phyloP scores from a whole-genome alignment of 1,139 yeast species.

The Wickerhamiella infanticola region DNA sequence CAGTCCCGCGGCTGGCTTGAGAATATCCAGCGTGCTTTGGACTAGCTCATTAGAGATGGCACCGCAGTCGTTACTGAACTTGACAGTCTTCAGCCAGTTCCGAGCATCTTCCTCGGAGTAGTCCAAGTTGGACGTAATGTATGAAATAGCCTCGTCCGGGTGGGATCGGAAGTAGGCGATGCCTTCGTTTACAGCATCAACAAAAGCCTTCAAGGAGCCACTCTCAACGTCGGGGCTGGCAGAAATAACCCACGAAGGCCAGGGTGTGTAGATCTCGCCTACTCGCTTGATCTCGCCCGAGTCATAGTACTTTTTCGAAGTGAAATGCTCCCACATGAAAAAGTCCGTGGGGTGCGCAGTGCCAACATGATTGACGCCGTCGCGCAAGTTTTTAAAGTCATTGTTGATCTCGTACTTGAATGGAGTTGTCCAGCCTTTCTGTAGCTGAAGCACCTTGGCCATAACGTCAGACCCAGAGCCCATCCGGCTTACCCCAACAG shows the following conservation, averaged over 20 bases:
- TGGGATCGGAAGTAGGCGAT: slow-evolving; percentile 45
- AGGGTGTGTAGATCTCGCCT: slow-evolving; percentile 85
- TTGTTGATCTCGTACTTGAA: slow-evolving; percentile 41
- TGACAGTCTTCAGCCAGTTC: slow-evolving; percentile 67
- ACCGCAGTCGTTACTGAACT: slow-evolving; percentile 38
- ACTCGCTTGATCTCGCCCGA: slow-evolving; percentile 60
- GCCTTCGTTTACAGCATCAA: slow-evolving; percentile 48
- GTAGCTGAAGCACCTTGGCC: slow-evolving; percentile 69
- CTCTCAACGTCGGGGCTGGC: slow-evolving; percentile 28
- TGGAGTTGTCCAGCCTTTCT: slow-evolving; percentile 28
- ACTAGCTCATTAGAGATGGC: slow-evolving; percentile 37
- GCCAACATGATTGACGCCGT: slow-evolving; percentile 49
- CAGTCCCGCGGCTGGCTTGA: slow-evolving; percentile 45
- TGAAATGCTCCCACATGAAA: slow-evolving; percentile 92
- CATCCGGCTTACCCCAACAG: slow-evolving; percentile 72
- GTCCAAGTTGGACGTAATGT: slow-evolving; percentile 53
- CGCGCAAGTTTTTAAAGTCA: slow-evolving; percentile 61
- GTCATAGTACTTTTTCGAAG: slow-evolving; percentile 74
- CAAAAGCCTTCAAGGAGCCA: slow-evolving; percentile 29
- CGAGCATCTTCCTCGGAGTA: slow-evolving; percentile 63
- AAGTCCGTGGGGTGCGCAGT: slow-evolving; percentile 49
- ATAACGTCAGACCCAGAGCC: slow-evolving; percentile 80
- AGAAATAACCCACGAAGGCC: slow-evolving; percentile 89
- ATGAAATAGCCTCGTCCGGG: slow-evolving; percentile 48
- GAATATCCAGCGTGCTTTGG: slow-evolving; percentile 41